Evolutionary conservation across 257 asterid species (phyloP).

Genomic region (Solanum raphanifolium): DNA sequence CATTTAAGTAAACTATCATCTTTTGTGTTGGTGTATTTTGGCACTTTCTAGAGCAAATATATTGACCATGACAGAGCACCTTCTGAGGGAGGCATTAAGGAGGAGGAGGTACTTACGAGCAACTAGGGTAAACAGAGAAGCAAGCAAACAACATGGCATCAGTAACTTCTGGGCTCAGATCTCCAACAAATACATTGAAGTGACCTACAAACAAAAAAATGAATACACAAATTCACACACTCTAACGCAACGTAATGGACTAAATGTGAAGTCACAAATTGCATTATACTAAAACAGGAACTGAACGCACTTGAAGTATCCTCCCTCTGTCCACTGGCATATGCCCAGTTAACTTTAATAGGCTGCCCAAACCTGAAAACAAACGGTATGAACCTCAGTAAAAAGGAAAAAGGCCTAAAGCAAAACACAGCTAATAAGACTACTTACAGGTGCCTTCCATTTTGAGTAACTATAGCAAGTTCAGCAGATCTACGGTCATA

Average conservation of each 20-base stretch:
- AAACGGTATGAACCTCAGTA: slow-evolving; percentile 2
- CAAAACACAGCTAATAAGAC: not conserved
- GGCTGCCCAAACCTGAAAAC: slow-evolving; percentile 92
- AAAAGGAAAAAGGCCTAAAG: not conserved
- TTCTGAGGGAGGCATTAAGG: not conserved
- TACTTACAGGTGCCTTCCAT: slow-evolving; percentile 61
- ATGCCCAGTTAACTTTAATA: slow-evolving; percentile 95
- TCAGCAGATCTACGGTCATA: slow-evolving; percentile 44
- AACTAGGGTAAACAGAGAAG: slow-evolving; percentile 74
- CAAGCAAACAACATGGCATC: slow-evolving; percentile 86
- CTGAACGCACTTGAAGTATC: slow-evolving; percentile 69
- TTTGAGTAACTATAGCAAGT: slow-evolving; percentile 34
- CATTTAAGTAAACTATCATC: not conserved
- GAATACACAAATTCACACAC: not conserved
- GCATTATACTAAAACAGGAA: not conserved
- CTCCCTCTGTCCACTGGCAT: slow-evolving; percentile 90
- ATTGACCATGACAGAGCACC: not conserved
- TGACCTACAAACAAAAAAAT: slow-evolving; percentile 38
- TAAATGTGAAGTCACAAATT: not conserved
- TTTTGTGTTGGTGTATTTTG: not conserved
- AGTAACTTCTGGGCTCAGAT: slow-evolving; percentile 93
- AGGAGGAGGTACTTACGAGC: slow-evolving; percentile 57
- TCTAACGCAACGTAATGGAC: not conserved
- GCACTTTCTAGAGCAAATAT: not conserved
- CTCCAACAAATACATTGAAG: slow-evolving; percentile 88